Percentiles rank a stretch among this genome's conserved stretches.
These are phyloP conservation scores for Lactarius trivialis DNA, from an alignment of 768 basidiomycete genomes.

Conservation along the genomic window DNA sequence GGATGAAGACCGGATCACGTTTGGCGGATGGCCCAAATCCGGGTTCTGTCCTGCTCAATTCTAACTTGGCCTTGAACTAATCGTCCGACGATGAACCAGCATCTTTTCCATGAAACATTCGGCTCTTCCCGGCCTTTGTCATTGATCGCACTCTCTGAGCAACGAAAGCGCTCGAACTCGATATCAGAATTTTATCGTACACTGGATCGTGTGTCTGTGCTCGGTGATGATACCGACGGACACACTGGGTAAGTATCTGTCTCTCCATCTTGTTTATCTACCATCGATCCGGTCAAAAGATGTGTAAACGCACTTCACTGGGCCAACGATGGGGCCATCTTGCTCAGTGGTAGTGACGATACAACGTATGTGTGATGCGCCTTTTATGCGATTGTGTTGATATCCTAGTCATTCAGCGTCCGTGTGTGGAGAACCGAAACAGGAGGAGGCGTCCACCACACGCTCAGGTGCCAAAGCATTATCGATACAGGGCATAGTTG, in stretches of 20 bases:
- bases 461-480: constrained; percentile 55
- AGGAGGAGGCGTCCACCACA: constrained; percentile 43
- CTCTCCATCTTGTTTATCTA: not conserved
- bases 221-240: constrained; percentile 51
- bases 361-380: constrained; percentile 41
- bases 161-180: constrained; percentile 18
- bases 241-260: constrained; percentile 55
- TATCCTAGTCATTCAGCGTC: constrained; percentile 37
- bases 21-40: not conserved
- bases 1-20: not conserved
- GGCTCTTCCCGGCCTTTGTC: not conserved
- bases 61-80: not conserved
- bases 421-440: constrained; percentile 72
- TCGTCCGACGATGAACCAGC: not conserved
- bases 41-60: not conserved
- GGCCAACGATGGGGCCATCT: constrained; percentile 56
- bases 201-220: constrained; percentile 64
- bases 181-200: constrained; percentile 23
- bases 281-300: constrained; percentile 30
- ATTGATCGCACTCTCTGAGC: constrained; percentile 3
- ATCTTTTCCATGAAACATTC: not conserved
- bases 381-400: not conserved
- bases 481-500: constrained; percentile 72
- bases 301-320: constrained; percentile 77
- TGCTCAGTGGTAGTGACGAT: constrained; percentile 71